Base-by-base conservation (phyloP, 129 eudicot species). In the Mikania micrantha region DNA sequence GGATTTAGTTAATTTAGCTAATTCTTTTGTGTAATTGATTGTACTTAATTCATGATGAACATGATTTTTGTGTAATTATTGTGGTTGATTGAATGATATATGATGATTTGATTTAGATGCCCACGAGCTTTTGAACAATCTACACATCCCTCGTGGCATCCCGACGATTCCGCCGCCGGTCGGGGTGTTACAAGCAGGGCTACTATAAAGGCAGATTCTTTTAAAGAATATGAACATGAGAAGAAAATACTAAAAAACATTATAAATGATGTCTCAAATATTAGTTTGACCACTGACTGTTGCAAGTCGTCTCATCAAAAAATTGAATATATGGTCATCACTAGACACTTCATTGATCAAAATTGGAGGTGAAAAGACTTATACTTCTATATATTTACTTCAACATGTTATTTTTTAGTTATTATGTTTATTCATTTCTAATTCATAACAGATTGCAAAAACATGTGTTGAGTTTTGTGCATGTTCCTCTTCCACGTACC, bases 191-290 rank as follows among this genome's bases (percentile, higher is more conserved):
- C n/a, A n/a, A n/a, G n/a, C n/a, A n/a, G 81, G 22, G 6, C 31
- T 0, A 52, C 73, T 1, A 19, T 38, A n/a, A 69, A 50, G 47
- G 20, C 15, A 9, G 81, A 77, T 31, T 62, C 50, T 13, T 22
- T 77, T 2, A 52, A 62, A 22, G 54, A 32, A 5, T 77, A 41
- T 64, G 73, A 77, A 17, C 20, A 52, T 21, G 72, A 77, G 41
- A 77, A 63, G 24, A 71, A 52, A 21, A 77, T 28, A 10, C 5
- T 77, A 5, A 63, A 22, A 34, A 9, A 7, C 7, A 29, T 62
- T 38, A 3, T 57, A 5, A 52, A 54, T 5, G 15, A 12, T 3
- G 29, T 50, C 49, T 21, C 24, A 0, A 31, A 20, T 24, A 54
- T 74, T 13, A 47, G 34, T 40, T 7, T 74, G 21, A 74, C 67